A percentile compares a stretch with the other conserved stretches of the same genome.
Conservation (phyloP, 192 early-diverging fungal species). For the Jimgerdemannia flammicorona region DNA sequence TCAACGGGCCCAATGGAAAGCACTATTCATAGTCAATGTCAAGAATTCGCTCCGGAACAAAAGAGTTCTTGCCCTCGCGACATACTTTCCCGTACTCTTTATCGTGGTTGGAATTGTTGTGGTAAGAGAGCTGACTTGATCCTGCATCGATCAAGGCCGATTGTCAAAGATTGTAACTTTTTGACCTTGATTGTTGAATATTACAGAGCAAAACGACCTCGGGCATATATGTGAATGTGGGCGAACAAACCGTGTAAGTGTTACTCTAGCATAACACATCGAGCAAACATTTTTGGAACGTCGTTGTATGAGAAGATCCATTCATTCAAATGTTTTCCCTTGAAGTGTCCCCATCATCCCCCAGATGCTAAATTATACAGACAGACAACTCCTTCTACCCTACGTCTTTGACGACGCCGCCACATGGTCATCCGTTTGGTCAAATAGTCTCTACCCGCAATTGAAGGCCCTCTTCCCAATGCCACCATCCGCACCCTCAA, state of each 20-base stretch:
- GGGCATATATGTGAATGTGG: constrained; percentile 1
- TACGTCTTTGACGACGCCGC: not conserved
- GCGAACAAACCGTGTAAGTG: constrained; percentile 2
- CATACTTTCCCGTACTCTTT: constrained; percentile 22
- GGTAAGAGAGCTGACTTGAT: constrained; percentile 9
- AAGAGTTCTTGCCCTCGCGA: constrained; percentile 20
- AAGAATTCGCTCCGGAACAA: constrained; percentile 16
- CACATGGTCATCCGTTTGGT: constrained; percentile 16
- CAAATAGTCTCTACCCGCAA: constrained; percentile 12
- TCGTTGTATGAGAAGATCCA: too few species aligned
- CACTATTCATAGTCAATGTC: constrained; percentile 25
- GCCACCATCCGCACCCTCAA: constrained; percentile 6
- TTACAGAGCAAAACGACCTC: not conserved
- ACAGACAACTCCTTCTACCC: not conserved
- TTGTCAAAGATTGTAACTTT: too few species aligned
- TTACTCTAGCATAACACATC: not conserved
- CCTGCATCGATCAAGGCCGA: too few species aligned
- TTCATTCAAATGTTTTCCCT: too few species aligned
- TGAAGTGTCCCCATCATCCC: not conserved
- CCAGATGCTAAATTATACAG: not conserved
- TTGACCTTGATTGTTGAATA: not conserved
- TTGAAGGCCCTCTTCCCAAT: constrained; percentile 19
- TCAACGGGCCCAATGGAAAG: constrained; percentile 22
- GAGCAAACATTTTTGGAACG: too few species aligned
- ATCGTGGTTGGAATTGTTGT: constrained; percentile 23